These are phyloP conservation scores for Sugiyamaella castrensis DNA, from an alignment of 1,139 yeast genomes.

Conservation along the genomic window DNA sequence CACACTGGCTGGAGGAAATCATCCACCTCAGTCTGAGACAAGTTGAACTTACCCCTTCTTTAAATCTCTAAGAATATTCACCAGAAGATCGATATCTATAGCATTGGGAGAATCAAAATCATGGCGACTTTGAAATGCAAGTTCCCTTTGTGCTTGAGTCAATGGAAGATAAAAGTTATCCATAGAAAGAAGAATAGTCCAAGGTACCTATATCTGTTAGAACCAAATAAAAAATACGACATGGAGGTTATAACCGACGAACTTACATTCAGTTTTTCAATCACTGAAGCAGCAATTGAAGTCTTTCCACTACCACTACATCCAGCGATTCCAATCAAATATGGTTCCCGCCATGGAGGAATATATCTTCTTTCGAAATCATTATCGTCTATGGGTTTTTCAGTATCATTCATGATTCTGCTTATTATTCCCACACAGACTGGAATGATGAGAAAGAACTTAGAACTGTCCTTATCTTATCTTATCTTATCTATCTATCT, in stretches of 20 bases:
- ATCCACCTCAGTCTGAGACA: no score
- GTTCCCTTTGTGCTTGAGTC: slow-evolving; percentile 52
- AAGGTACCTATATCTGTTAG: slow-evolving; percentile 55
- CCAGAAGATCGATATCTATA: slow-evolving; percentile 70
- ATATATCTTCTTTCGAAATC: slow-evolving; percentile 26
- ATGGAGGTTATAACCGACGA: no score
- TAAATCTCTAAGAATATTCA: slow-evolving; percentile 58
- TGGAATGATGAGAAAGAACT: no score
- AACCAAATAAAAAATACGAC: slow-evolving; percentile 33
- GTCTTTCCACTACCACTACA: slow-evolving; percentile 95
- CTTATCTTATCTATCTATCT: no score
- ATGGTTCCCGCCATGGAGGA: slow-evolving; percentile 97
- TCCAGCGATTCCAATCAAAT: slow-evolving; percentile 92
- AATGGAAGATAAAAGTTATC: slow-evolving; percentile 88
- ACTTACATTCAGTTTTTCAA: slow-evolving; percentile 55
- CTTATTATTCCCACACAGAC: no score
- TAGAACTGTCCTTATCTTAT: no score
- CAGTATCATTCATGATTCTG: no score
- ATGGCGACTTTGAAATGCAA: slow-evolving; percentile 64
- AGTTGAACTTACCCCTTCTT: slow-evolving; percentile 49
- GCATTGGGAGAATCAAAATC: slow-evolving; percentile 89
- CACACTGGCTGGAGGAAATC: no score
- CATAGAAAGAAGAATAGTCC: slow-evolving; percentile 90
- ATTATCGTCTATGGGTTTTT: not conserved
- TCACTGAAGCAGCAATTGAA: slow-evolving; percentile 80